Evolutionary conservation across 306 rosid genomes (phyloP), one percentile per base, ranked within the genome.

Genomic region (Medicago lupulina): DNA sequence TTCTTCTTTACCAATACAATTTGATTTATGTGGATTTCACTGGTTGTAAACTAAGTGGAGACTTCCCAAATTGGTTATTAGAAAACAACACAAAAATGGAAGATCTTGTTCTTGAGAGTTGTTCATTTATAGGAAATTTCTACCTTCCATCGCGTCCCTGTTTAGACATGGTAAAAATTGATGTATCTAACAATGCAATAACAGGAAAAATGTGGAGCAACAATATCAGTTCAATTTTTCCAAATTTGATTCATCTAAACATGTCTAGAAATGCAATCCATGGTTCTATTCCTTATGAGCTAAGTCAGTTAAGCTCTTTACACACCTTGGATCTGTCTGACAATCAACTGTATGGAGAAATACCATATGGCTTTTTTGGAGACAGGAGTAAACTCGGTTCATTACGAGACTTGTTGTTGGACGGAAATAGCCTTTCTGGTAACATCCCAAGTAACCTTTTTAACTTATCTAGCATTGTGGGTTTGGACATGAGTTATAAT

Each of bases 221-320:
- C 17, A 49, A 70, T n/a, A 28, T 70, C 25, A 70, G 61, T 70
- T 70, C 61, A 70, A n/a, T 46, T 54, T 70, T 70, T 36, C 74
- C 74, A 23, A 70, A 28, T 11, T 49, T 69, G 21, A 0, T 25
- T 15, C 3, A 7, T 9, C 60, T 70, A 17, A 9, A 49, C 74
- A 70, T 70, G 74, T 70, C 74, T 25, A 2, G 4, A 8, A 70
- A 70, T 49, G 9, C 23, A 44, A 46, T 67, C 11, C 23, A 8
- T 6, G 68, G 80, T 55, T 41, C 69, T 55, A 7, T 76, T 76
- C 69, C 61, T 41, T 0, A 2, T 7, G 68, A 55, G 0, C 19
- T 67, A n/a, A 9, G 80, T 0, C 34, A 6, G 3, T 23, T 67
- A 31, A 54, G 10, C 2, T 40, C 39, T 6, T 3, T 76, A 17